Evolutionary conservation across 2,329 filamentous ascomycete genomes (phyloP), one percentile per base, ranked within the genome.

Genomic region (Penicillium sp.): DNA sequence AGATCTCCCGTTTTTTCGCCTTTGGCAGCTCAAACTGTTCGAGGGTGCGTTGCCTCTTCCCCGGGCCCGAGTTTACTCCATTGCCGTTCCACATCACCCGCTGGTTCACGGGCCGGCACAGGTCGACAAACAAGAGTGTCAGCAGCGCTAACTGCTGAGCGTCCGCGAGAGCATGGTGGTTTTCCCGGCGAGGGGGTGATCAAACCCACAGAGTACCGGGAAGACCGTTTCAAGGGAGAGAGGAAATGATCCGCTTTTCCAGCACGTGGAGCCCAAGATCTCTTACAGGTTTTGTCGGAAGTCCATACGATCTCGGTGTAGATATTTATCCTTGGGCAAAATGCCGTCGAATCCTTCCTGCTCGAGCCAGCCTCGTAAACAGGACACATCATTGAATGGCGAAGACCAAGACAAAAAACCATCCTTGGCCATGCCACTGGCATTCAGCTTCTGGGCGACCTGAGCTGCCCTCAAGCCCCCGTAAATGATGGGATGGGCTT

Each of bases 101-200:
- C 45, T 48, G 3, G 2, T 29, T 3, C 13, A 24, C 44, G 4
- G 40, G 48, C 21, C 42, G 52, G 6, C 45, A 48, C 1, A 51
- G 44, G 11, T 52, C 34, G 32, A 48, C 6, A 8, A 48, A 55
- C 18, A 48, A 1, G 2, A 22, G 24, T 2, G 21, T 6, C 18
- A 55, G 18, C n/a, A 32, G 18, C 3, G 44, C 7, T 16, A 48
- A 27, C 21, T 48, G 48, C 39, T 40, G 24, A 4, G 53, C 44
- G 9, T 55, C 48, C 13, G 44, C 29, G 2, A 55, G 22, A 11
- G 53, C 48, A 45, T 44, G 39, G 38, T 55, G 43, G 6, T 50
- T 13, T 27, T 27, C 24, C 24, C 24, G 8, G 5, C 1, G 24
- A 27, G 24, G 24, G 24, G 24, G 8, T 27, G 24, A 8, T 27